Base-by-base conservation (phyloP, 2,329 filamentous ascomycete genomes). In the Calonectria hawksworthii region DNA sequence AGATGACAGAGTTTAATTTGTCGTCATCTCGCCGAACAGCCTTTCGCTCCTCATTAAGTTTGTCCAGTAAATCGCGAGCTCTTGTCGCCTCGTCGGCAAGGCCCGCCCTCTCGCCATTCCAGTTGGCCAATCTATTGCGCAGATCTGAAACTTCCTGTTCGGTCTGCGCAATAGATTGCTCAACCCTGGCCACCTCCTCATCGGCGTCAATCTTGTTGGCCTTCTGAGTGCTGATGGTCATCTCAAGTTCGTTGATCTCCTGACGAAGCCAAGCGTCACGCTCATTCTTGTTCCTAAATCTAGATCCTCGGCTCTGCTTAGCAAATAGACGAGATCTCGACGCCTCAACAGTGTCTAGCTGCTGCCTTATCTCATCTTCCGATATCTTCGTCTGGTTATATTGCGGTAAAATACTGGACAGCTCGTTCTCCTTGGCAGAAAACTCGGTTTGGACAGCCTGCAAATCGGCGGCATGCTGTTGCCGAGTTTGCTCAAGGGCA, bases 1-100 rank as follows among this genome's bases (percentile, higher is more conserved):
- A 87, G 34, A 98, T 91, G 70, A 96, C 90, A 0, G 94, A 95
- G 79, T 94, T 93, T 11, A 99, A 90, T 82, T 95, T 96, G 79
- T 96, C 95, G 75, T 98, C 95, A 84, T 98, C 95, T 80, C 97
- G 93, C 84, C 95, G 95, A 30, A 99, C 90, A 74, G 94, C 90
- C 85, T 98, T 98, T 80, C 96, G 92, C 84, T 98, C 94, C 76
- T 99, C 97, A 76, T 94, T 92, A 16, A 99, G 88, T 61, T 91
- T 92, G 80, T 98, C 95, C 67, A 95, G 89, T 38, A 91, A 90
- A 79, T 98, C 95, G 82, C 95, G 95, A 11, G 96, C 95, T 74
- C 90, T 90, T 76, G 95, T 92, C 1, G 96, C 91, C 76, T 96
- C 90, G 70, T 96, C 92, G 26, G 93, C 92, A 47, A 98, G 90